Conservation (phyloP, 164 flowering plant species). For the Vitis vinifera region DNA sequence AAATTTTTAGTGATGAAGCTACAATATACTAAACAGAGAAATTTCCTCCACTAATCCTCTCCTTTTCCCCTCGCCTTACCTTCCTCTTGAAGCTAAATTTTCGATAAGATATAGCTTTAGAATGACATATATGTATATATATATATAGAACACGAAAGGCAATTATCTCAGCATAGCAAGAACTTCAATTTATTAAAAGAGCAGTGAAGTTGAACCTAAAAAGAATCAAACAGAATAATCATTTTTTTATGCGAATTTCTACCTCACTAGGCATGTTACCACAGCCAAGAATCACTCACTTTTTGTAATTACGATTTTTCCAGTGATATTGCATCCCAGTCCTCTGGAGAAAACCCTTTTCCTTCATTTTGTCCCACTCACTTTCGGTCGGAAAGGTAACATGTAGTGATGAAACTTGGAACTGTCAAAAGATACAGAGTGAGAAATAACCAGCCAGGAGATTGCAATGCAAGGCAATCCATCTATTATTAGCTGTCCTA, state of each 20-base stretch:
- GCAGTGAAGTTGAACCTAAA: too few species aligned
- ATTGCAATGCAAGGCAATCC: not conserved
- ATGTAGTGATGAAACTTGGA: conserved; percentile 85
- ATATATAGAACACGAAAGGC: too few species aligned
- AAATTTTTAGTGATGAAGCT: too few species aligned
- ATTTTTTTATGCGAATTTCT: not conserved
- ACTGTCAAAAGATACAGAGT: conserved; percentile 34
- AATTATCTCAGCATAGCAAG: too few species aligned
- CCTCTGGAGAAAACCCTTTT: conserved; percentile 78
- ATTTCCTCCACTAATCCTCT: not conserved
- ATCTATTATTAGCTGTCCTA: not conserved
- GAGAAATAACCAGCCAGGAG: not conserved
- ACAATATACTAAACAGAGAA: not conserved
- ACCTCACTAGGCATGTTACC: not conserved
- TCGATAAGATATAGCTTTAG: not conserved
- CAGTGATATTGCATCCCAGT: conserved; percentile 98
- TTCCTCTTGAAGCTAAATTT: not conserved
- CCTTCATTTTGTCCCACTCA: conserved; percentile 68
- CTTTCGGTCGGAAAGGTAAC: conserved; percentile 74
- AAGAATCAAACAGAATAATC: not conserved
- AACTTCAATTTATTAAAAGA: too few species aligned
- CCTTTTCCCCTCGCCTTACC: not conserved
- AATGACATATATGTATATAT: too few species aligned
- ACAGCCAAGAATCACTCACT: conserved; percentile 33
- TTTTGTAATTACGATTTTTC: conserved; percentile 81